Evolutionary conservation across 352 stramenopile species (phyloP).

Genomic region (Pilasporangium apinafurcum): DNA sequence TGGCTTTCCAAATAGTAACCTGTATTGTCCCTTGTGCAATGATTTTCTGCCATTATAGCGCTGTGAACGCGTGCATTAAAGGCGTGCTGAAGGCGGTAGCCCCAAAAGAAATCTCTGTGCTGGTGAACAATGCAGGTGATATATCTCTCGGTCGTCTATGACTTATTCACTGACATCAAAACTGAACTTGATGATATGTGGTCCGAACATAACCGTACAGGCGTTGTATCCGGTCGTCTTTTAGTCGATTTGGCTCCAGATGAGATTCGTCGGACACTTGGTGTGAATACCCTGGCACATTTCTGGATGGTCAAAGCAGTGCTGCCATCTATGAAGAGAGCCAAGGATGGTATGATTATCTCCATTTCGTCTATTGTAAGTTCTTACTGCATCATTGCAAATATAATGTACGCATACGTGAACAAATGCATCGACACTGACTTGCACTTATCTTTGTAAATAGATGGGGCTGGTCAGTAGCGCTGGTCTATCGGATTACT

Average conservation of each 20-base stretch:
- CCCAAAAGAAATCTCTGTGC: constrained; percentile 36
- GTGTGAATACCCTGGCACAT: constrained; percentile 61
- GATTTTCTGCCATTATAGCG: constrained; percentile 13
- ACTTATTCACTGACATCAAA: too few species aligned
- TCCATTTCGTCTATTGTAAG: constrained; percentile 69
- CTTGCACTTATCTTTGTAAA: background rate
- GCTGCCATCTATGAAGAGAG: constrained; percentile 59
- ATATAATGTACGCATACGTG: background rate
- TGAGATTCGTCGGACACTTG: constrained; percentile 47
- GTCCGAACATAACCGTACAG: too few species aligned
- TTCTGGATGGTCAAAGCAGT: constrained; percentile 66
- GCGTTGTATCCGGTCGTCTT: constrained; percentile 33
- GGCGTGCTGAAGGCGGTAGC: constrained; percentile 18
- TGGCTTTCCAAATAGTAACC: too few species aligned
- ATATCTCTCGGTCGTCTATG: background rate
- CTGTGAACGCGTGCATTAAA: constrained; percentile 21
- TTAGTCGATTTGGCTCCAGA: constrained; percentile 28
- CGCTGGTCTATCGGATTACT: constrained; percentile 67
- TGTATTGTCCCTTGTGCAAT: too few species aligned
- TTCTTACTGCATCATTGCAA: background rate
- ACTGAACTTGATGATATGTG: too few species aligned
- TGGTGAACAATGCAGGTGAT: constrained; percentile 57
- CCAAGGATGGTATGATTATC: constrained; percentile 41
- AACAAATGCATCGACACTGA: too few species aligned
- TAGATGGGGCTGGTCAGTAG: constrained; percentile 68